phyloP scores from a whole-genome alignment of 495 filamentous ascomycete genomes.

The Neurospora cerealis region DNA sequence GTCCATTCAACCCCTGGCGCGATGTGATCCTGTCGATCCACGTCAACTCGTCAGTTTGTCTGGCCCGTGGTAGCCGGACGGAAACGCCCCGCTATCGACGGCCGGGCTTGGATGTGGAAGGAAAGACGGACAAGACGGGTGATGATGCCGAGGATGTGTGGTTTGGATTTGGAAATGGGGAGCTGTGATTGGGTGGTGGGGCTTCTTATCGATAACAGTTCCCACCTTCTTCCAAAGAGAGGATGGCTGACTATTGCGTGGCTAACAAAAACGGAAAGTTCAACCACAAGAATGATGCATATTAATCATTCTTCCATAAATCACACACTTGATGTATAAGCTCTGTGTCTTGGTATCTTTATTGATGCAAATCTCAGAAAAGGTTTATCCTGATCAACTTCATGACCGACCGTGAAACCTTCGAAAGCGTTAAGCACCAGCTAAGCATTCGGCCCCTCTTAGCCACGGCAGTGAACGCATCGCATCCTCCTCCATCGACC shows the following conservation, averaged over 20 bases:
- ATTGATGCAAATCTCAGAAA: too few species aligned
- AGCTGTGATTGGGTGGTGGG: not conserved
- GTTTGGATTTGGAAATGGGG: not conserved
- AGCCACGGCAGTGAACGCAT: not conserved
- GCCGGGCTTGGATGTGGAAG: not conserved
- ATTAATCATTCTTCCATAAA: not conserved
- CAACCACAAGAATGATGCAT: not conserved
- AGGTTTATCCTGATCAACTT: too few species aligned
- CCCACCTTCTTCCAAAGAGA: not conserved
- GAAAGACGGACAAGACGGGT: not conserved
- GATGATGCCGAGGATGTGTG: not conserved
- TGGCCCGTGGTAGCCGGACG: not conserved
- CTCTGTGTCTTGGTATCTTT: not conserved
- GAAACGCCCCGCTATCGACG: not conserved
- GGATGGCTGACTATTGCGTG: not conserved
- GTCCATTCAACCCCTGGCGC: not conserved
- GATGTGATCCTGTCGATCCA: not conserved
- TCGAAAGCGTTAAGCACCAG: not conserved
- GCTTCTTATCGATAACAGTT: not conserved
- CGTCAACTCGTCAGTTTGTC: not conserved
- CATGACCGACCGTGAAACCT: not conserved
- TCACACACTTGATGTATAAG: not conserved
- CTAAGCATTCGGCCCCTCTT: not conserved
- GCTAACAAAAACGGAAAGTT: not conserved
- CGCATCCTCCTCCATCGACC: not conserved